Base-by-base conservation (phyloP, 2,329 filamentous ascomycete species). In the Aspergillus fijiensis region DNA sequence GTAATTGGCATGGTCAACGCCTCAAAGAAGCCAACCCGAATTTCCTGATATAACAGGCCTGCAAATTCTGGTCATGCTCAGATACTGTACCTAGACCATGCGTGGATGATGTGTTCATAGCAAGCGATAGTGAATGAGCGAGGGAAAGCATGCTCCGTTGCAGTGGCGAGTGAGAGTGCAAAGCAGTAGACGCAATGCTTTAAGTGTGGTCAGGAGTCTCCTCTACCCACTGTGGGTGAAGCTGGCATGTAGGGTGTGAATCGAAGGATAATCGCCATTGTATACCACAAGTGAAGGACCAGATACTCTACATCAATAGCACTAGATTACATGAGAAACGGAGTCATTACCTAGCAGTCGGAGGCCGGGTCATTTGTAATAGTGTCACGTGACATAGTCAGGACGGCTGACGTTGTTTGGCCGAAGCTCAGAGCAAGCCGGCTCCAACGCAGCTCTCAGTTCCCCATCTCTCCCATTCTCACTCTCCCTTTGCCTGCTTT, bases 321-420 rank as follows among this genome's bases (percentile, higher is more conserved):
- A 29, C 27, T 29, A 29, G 23, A 4, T 23, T 23, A 27, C 27
- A 9, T 27, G 27, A 27, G 7, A 29, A 51, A 16, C 49, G 47
- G 16, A 27, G 39, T 16, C 21, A 27, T 23, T 35, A 14, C 14
- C 16, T 19, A 29, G 27, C 42, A 21, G 31, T 25, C 45, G 16
- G 29, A 23, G 50, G 54, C 35, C 49, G 16, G 31, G 19, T 19
- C 57, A 65, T 65, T 63, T 63, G 61, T 63, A 60, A 66, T 53
- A 3, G 14, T 1, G 11, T 70, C 72, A 75, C 71, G 72, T 75
- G 72, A 72, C 16, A 21, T 29, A 65, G 57, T 58, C 59, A 63
- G 58, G 61, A 60, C 63, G 64, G 69, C 72, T 74, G 72, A 74
- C 72, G 72, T 74, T 73, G 68, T 70, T 72, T 70, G 66, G 65